These are phyloP conservation scores for Aspergillus proliferans DNA, from an alignment of 2,329 filamentous ascomycete genomes.

Conservation along the genomic window DNA sequence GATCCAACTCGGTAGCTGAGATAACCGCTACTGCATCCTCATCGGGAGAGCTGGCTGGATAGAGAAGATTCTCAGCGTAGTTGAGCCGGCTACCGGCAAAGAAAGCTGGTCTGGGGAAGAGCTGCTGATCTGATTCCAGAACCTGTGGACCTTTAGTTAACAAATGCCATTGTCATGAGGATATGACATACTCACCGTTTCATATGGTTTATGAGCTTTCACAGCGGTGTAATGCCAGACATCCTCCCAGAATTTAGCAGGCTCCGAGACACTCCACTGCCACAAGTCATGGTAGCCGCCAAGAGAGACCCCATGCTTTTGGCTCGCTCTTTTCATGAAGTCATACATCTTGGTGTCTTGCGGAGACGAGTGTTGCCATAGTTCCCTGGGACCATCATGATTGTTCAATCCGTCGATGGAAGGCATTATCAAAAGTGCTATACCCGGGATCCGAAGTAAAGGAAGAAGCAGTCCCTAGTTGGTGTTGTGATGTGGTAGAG, in stretches of 20 bases:
- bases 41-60: constrained; percentile 55
- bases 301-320: constrained; percentile 58
- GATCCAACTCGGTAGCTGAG: constrained; percentile 67
- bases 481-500: not conserved
- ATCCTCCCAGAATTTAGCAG: constrained; percentile 74
- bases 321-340: constrained; percentile 64
- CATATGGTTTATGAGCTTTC: constrained; percentile 56
- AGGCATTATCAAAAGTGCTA: not conserved
- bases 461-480: not conserved
- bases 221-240: constrained; percentile 80
- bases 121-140: constrained; percentile 58
- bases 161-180: not conserved
- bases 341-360: constrained; percentile 63
- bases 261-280: constrained; percentile 74
- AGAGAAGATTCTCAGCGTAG: constrained; percentile 92
- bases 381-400: constrained; percentile 35
- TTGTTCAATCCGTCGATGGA: not conserved
- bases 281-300: constrained; percentile 68
- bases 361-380: constrained; percentile 68
- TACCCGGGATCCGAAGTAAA: not conserved
- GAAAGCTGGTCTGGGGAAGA: constrained; percentile 85
- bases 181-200: constrained; percentile 24
- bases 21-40: constrained; percentile 65
- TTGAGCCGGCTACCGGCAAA: constrained; percentile 76
- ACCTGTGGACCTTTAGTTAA: constrained; percentile 47